Evolutionary conservation across 345 rosid genomes (phyloP).

Genomic region (Iberis pinnata): DNA sequence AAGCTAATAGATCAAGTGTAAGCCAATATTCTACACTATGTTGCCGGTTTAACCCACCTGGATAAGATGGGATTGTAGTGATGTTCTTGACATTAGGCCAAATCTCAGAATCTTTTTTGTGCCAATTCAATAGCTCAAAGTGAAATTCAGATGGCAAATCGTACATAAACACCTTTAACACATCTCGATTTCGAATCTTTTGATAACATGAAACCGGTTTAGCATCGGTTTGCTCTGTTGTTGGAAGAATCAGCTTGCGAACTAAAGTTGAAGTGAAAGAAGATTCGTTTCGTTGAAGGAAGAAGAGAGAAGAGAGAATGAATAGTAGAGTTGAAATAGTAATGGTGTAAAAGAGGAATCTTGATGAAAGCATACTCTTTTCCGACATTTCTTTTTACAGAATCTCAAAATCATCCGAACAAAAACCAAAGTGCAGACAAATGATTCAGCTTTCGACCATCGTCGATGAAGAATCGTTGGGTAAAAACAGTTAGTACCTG

Average conservation of each 20-base stretch:
- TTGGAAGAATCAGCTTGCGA: slow-evolving; percentile 54
- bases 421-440: slow-evolving; percentile 9
- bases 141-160: slow-evolving; percentile 79
- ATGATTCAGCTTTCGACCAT: slow-evolving; percentile 17
- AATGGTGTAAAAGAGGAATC: slow-evolving; percentile 50
- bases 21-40: slow-evolving; percentile 96
- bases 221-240: slow-evolving; percentile 29
- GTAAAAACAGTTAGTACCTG: slow-evolving; percentile 13
- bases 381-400: slow-evolving; percentile 39
- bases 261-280: slow-evolving; percentile 49
- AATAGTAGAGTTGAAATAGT: slow-evolving; percentile 46
- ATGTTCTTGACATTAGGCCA: slow-evolving; percentile 59
- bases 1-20: slow-evolving; percentile 76
- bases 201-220: slow-evolving; percentile 28
- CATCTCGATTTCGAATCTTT: slow-evolving; percentile 24
- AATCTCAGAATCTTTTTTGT: slow-evolving; percentile 36
- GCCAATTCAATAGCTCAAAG: slow-evolving; percentile 81
- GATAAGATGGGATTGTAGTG: slow-evolving; percentile 47
- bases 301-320: slow-evolving; percentile 49
- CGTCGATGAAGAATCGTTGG: not conserved
- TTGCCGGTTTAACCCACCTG: slow-evolving; percentile 82
- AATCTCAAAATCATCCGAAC: slow-evolving; percentile 12
- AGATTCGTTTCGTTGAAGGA: slow-evolving; percentile 48
- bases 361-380: slow-evolving; percentile 45
- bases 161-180: slow-evolving; percentile 72